Evolutionary conservation across 202 grass and related monocot genomes (phyloP), one percentile per base, ranked within the genome.

Genomic region (Schoenoplectus tabernaemontani): DNA sequence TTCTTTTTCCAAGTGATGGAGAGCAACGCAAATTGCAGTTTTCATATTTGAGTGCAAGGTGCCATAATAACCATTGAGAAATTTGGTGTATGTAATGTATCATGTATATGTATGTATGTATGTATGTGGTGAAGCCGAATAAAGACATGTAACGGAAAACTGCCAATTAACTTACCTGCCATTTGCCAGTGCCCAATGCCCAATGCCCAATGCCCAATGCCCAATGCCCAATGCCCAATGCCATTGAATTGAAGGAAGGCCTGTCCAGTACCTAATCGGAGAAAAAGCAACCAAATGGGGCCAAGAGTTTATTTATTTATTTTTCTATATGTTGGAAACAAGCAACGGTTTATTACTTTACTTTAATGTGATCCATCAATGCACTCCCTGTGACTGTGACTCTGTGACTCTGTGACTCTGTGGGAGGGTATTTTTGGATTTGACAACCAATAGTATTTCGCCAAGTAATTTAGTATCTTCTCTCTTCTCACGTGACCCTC

Each of bases 401-500:
- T n/a, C n/a, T n/a, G n/a, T n/a, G n/a, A n/a, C n/a, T n/a, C n/a
- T n/a, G n/a, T n/a, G n/a, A n/a, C n/a, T n/a, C n/a, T n/a, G n/a
- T n/a, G n/a, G n/a, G 43, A 78, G 4, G 57, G 76, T 61, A 63
- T 79, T 58, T 79, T 44, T 7, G 13, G 2, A 11, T 48, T 53
- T 56, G 22, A 22, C 20, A 58, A 28, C 76, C 76, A 79, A 79
- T 79, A 44, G 30, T 10, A 61, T 43, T 43, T 47, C 19, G 43
- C 10, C 73, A 59, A 59, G 16, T 60, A 46, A 63, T 79, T 62
- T 63, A 62, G 33, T 79, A 57, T 16, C 37, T 60, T 23, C 16
- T 24, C 56, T 62, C 10, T 43, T 43, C 37, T 79, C 76, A 79
- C 28, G 76, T 79, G 76, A 79, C 76, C 47, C 2, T 12, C 15